Base-by-base conservation (phyloP, 2,329 filamentous ascomycete genomes). In the Calonectria crousiana region DNA sequence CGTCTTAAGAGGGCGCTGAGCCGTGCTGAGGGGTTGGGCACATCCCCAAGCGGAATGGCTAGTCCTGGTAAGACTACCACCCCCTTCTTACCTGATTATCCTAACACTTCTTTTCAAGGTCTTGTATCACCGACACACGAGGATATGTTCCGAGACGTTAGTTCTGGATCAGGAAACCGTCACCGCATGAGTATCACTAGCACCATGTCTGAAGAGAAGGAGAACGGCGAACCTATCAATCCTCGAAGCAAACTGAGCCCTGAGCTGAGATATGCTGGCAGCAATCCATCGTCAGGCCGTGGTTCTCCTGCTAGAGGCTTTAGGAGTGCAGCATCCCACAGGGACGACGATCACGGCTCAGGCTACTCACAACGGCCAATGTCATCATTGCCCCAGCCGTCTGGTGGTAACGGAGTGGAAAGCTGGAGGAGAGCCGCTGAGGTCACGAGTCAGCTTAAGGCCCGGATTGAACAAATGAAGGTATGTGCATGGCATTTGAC, bases 391-490 rank as follows among this genome's bases (percentile, higher is more conserved):
- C 84, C 84, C 6, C 84, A 84, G 28, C 81, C 84, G 6, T 73
- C 81, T 9, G 80, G 53, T 18, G 56, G 80, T 28, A 83, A 83
- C 36, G 84, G 83, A 3, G 84, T 82, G 3, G 97, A 99, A 87
- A 98, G 96, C 83, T 99, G 97, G 97, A 97, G 96, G 87, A 90
- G 97, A 79, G 97, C 97, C 23, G 97, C 97, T 2, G 97, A 99
- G 87, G 97, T 99, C 72, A 99, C 97, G 69, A 98, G 96, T 85
- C 97, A 98, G 84, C 85, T 99, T 81, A 99, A 98, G 88, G 95
- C 96, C 67, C 92, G 97, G 83, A 99, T 99, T 84, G 97, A 98
- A 88, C 94, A 97, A 89, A 99, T 99, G 97, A 99, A 98, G 90
- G 92, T 91, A 81, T 78, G 86, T 81, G 20, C 3, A 52, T 14